A percentile compares a stretch with the other conserved stretches of the same genome.
These are phyloP conservation scores for Fusarium siculi DNA, from an alignment of 2,329 filamentous ascomycete genomes.

Conservation along the genomic window DNA sequence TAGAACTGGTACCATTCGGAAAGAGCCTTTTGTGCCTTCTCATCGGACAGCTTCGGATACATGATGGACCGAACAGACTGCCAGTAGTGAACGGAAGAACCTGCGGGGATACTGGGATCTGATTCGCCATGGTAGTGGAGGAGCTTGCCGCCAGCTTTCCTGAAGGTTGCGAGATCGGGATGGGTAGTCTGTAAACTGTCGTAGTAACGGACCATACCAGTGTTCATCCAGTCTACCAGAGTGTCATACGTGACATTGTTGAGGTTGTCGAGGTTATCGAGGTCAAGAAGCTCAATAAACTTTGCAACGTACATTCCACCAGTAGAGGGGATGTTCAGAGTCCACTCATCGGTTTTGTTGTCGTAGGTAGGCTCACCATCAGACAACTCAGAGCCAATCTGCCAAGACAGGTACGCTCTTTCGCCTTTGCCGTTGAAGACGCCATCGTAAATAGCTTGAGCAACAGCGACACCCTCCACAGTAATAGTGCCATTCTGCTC, in stretches of 20 bases:
- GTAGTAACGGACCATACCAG: not conserved
- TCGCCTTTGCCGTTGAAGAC: not conserved
- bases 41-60: not conserved
- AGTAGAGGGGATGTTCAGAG: not conserved
- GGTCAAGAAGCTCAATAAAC: not conserved
- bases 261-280: not conserved
- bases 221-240: not conserved
- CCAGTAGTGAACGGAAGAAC: not conserved
- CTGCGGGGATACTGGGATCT: not conserved
- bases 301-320: slow-evolving; percentile 7
- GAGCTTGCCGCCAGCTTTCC: not conserved
- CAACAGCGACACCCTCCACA: not conserved
- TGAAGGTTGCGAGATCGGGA: not conserved
- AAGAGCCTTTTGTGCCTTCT: not conserved
- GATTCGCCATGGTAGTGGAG: slow-evolving; percentile 6
- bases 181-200: slow-evolving; percentile 3
- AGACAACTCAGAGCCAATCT: not conserved
- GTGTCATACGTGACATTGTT: not conserved
- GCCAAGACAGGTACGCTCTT: slow-evolving; percentile 1
- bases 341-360: not conserved
- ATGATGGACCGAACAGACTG: slow-evolving; percentile 3
- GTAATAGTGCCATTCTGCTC: not conserved
- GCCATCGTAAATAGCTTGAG: not conserved
- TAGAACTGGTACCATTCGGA: slow-evolving; percentile 6
- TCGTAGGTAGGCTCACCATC: not conserved